Base-by-base conservation (phyloP, 2,329 filamentous ascomycete species). In the Aciculosporium take region DNA sequence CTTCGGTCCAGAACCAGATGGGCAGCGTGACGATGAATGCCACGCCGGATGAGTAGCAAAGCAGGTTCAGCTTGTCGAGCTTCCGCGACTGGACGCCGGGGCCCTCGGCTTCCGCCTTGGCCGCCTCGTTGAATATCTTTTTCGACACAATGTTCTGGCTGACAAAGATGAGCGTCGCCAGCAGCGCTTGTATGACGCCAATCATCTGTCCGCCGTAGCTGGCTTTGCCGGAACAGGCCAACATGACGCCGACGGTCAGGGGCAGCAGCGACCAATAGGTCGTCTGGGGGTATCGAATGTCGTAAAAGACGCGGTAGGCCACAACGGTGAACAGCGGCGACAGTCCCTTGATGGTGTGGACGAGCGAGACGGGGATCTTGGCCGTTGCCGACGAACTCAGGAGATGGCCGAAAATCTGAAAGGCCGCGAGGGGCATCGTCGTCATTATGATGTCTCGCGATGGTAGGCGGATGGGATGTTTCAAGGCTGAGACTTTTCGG, bases 71-170 rank as follows among this genome's bases (percentile, higher is more conserved):
- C 64, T 98, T 98, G 65, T 98, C 91, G 15, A 95, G 73, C 62
- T 94, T 96, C 46, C 79, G 78, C 33, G 77, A 74, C 42, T 74
- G 72, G 10, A 69, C 63, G 1, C 72, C 69, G 6, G 69, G 60
- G 1, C 74, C 74, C 41, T 94, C 85, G 7, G 79, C 76, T 61
- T 95, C 89, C 2, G 85, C 84, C 44, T 79, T 79, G 6, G 86
- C 81, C 6, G 85, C 86, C 56, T 95, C 88, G 59, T 95, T 98
- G 69, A 98, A 98, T 8, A 98, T 77, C 49, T 86, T 85, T 63
- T 98, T 98, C 17, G 89, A 96, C 50, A 95, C 94, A 43, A 98
- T 98, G 57, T 98, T 98, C 57, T 98, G 91, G 0, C 87, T 91
- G 28, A 98, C 91, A 56, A 98, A 98, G 49, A 96, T 82, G 42